A percentile compares a stretch with the other conserved stretches of the same genome.
These are phyloP conservation scores for Bromus sterilis DNA, from an alignment of 176 grass and related monocot genomes.

Conservation along the genomic window DNA sequence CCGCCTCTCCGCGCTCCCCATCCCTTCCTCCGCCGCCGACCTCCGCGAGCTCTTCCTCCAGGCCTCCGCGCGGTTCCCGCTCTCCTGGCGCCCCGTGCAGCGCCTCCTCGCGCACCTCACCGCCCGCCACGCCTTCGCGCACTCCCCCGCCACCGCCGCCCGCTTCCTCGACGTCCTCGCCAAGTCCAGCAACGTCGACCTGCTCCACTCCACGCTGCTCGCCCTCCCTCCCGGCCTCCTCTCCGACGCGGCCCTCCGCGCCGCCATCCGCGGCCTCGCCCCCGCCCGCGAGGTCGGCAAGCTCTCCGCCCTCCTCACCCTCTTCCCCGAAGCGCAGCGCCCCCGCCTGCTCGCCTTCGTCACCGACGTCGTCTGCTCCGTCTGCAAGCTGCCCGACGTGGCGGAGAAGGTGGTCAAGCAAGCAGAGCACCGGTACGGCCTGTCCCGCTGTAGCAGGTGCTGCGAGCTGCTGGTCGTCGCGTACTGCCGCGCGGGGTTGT, in stretches of 20 bases:
- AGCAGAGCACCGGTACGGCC: conserved; percentile 38
- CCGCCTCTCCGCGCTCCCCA: conserved; percentile 43
- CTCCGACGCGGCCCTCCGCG: conserved; percentile 37
- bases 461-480: conserved; percentile 45
- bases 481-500: conserved; percentile 51
- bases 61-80: conserved; percentile 45
- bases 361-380: conserved; percentile 41
- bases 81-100: conserved; percentile 74
- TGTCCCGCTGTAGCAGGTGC: conserved; percentile 35
- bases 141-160: conserved; percentile 53
- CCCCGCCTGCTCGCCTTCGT: conserved; percentile 33
- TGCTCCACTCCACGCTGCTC: conserved; percentile 48
- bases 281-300: conserved; percentile 53
- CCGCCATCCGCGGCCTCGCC: conserved; percentile 33
- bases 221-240: conserved; percentile 25
- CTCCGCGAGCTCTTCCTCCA: conserved; percentile 77
- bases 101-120: conserved; percentile 65
- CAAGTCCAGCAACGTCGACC: conserved; percentile 53
- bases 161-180: conserved; percentile 56
- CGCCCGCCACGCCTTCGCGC: conserved; percentile 43
- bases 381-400: conserved; percentile 51
- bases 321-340: conserved; percentile 25
- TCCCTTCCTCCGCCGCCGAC: conserved; percentile 17
- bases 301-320: conserved; percentile 38
- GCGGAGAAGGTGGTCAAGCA: conserved; percentile 52